Base-by-base conservation (phyloP, 345 rosid species). In the Camelina neglecta region DNA sequence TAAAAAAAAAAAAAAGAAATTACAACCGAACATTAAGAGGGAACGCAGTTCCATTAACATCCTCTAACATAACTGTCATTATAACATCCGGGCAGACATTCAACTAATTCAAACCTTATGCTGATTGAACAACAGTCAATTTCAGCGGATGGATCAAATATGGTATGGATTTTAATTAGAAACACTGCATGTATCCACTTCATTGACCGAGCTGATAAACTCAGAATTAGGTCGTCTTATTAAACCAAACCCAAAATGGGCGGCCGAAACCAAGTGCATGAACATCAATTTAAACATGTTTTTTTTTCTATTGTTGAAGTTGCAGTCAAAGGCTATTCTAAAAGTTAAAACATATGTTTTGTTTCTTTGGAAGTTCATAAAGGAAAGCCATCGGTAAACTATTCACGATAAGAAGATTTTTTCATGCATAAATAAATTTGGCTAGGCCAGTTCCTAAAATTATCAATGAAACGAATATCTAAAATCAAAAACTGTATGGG, bases 241-340 rank as follows among this genome's bases (percentile, higher is more conserved):
- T 44, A 20, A 55, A 64, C 48, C 64, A 20, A 63, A 31, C 55
- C 47, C 50, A 41, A 53, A 56, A 42, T 47, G 38, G 65, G 71
- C 57, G 38, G 77, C 77, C 41, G 26, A 56, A 36, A 38, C 65
- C 39, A 65, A 65, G 48, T 57, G 55, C 77, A 74, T 74, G 72
- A 65, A 55, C 77, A 55, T 65, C 49, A 66, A 74, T 44, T 65
- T 33, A 74, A 74, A 66, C 72, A 35, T 23, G 65, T 33, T 65
- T 73, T 72, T 49, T 2, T 18, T 29, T 44, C 9, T 11, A 7
- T 29, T 73, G n/a, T 10, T 26, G 16, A 23, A n/a, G 5, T 4
- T 24, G 13, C 29, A 62, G 53, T 41, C 61, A 72, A 72, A 49
- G 11, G 21, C 8, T 42, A 59, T 63, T 24, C 15, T 15, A 10